Base-by-base conservation (phyloP, 106 monocot species). In the Phalaenopsis aphrodite region DNA sequence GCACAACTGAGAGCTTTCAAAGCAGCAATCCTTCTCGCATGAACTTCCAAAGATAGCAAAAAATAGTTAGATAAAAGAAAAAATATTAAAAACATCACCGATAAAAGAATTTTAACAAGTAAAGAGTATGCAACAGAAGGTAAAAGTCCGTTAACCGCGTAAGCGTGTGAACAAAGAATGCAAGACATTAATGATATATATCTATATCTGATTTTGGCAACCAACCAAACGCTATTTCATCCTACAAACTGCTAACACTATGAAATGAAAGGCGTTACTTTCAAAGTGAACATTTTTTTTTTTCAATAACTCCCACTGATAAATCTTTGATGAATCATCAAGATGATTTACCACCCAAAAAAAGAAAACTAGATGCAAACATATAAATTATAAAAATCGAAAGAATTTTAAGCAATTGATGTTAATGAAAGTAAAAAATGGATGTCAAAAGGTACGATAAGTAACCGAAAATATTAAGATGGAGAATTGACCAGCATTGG, bases 21-120 rank as follows among this genome's bases (percentile, higher is more conserved):
- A 86, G 98, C 94, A 46, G 94, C 98, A 81, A 98, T 94, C 84
- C 94, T 88, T 76, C 94, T 79, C 48, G 98, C 92, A 94, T 98
- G 98, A 85, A 93, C 98, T 98, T 82, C 86, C 87, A 88, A 90
- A 79, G n/a, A 58, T 21, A 16, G 82, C 15, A 84, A 86, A 16
- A 30, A 12, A 43, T 77, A 79, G 48, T 67, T 57, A 45, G 7
- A 43, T 5, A 75, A 24, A 76, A 36, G 42, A 85, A 30, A 30
- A 30, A 79, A 45, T 47, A 14, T 11, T 14, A 38, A 43, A 74
- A 74, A 42, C 19, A 74, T 18, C 42, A 42, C 5, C 6, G 12
- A 69, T 30, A 69, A 74, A 43, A 45, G 71, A 74, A 74, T 42
- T 45, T 74, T 4, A 69, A 74, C 19, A 42, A 74, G 6, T 18